Percentiles rank a stretch among this genome's conserved stretches.
Evolutionary conservation across 805 yeast genomes (phyloP).

Genomic region (Dipodascopsis uninucleata): DNA sequence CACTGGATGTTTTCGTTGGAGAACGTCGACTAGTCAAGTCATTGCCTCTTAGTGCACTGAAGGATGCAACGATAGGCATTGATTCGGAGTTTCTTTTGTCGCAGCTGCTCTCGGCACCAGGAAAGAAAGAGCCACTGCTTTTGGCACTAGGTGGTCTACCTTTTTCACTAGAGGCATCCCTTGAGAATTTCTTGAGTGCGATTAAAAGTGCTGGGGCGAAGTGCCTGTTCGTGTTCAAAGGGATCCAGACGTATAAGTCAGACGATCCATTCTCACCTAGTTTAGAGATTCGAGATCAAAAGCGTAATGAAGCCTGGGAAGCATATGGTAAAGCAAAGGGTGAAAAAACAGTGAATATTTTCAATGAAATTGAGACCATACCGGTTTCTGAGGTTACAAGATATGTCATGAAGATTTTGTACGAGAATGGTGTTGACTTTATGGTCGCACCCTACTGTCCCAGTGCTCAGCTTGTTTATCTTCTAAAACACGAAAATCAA

Average conservation of each 20-base stretch:
- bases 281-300: constrained; percentile 31
- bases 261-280: constrained; percentile 22
- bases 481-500: constrained; percentile 46
- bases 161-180: constrained; percentile 49
- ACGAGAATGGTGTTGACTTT: constrained; percentile 55
- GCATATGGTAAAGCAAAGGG: constrained; percentile 39
- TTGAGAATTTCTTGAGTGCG: constrained; percentile 59
- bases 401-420: constrained; percentile 51
- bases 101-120: constrained; percentile 48
- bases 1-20: constrained; percentile 43
- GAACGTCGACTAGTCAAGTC: constrained; percentile 63
- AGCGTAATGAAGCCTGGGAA: constrained; percentile 44
- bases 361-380: constrained; percentile 31
- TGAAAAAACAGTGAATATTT: constrained; percentile 31
- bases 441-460: constrained; percentile 80
- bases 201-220: constrained; percentile 60
- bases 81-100: constrained; percentile 78
- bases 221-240: constrained; percentile 79
- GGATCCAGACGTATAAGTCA: constrained; percentile 36
- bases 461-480: constrained; percentile 72
- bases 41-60: constrained; percentile 60
- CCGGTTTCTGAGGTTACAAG: constrained; percentile 14
- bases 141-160: constrained; percentile 85
- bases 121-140: constrained; percentile 62
- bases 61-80: constrained; percentile 69